Conservation (phyloP, 1,284 basidiomycete genomes). For the Thelephora terrestris region DNA sequence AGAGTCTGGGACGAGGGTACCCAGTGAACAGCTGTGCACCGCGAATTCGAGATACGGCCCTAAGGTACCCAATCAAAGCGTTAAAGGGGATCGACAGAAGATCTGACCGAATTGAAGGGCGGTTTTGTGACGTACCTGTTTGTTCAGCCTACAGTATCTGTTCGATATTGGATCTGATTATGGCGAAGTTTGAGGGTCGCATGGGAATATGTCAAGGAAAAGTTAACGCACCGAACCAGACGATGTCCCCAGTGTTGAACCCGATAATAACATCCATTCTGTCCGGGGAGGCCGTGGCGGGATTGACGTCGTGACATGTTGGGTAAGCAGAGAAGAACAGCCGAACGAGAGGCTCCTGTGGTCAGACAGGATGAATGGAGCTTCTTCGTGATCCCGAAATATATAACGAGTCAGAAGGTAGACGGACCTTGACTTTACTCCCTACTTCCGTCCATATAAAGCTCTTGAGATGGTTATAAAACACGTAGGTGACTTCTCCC, state of each 20-base stretch:
- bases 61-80: slow-evolving; percentile 20
- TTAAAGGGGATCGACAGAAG: neutral
- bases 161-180: slow-evolving; percentile 70
- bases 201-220: neutral
- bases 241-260: slow-evolving; percentile 84
- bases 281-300: slow-evolving; percentile 65
- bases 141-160: slow-evolving; percentile 87
- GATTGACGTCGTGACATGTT: slow-evolving; percentile 86
- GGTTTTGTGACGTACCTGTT: slow-evolving; percentile 48
- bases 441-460: slow-evolving; percentile 80
- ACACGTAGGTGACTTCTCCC: slow-evolving; percentile 75
- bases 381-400: too few relatives aligned
- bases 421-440: slow-evolving; percentile 64
- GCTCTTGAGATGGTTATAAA: slow-evolving; percentile 75
- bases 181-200: slow-evolving; percentile 1
- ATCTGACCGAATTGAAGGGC: slow-evolving; percentile 3
- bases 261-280: slow-evolving; percentile 88
- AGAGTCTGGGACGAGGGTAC: slow-evolving; percentile 78
- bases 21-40: slow-evolving; percentile 83
- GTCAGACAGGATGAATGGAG: neutral
- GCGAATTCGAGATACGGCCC: slow-evolving; percentile 73
- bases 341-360: slow-evolving; percentile 75
- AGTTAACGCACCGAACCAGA: slow-evolving; percentile 70
- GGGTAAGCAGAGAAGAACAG: slow-evolving; percentile 82
- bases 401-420: neutral